These are phyloP conservation scores for Boletus mariae DNA, from an alignment of 1,284 basidiomycete genomes.

Conservation along the genomic window DNA sequence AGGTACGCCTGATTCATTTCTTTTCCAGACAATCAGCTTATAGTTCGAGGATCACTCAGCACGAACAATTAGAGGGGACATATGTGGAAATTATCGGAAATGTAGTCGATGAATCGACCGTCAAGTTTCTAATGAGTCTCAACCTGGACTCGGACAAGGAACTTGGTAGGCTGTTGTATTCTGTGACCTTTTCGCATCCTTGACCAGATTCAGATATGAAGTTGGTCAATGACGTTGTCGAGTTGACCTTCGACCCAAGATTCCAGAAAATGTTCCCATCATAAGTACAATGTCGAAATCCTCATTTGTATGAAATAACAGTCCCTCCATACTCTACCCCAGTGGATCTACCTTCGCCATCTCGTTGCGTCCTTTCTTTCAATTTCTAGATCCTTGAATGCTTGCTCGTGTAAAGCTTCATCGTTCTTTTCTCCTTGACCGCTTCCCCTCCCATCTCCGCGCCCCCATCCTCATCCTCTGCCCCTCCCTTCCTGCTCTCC, in stretches of 20 bases:
- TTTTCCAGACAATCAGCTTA: not conserved
- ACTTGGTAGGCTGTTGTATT: conserved; percentile 47
- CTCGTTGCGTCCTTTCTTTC: conserved; percentile 71
- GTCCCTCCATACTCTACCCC: conserved; percentile 2
- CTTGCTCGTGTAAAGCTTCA: conserved; percentile 44
- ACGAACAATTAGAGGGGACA: conserved; percentile 46
- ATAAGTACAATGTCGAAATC: not conserved
- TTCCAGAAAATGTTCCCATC: conserved; percentile 52
- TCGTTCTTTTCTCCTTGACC: conserved; percentile 30
- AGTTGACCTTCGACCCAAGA: conserved; percentile 59
- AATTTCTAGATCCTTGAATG: conserved; percentile 69
- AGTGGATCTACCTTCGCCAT: conserved; percentile 54
- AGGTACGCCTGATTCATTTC: conserved; percentile 37
- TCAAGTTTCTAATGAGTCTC: conserved; percentile 62
- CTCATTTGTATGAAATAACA: not conserved
- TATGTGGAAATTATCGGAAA: conserved; percentile 77
- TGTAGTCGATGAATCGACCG: conserved; percentile 54
- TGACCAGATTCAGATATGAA: conserved; percentile 51
- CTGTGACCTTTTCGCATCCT: not conserved
- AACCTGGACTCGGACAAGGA: conserved; percentile 54
- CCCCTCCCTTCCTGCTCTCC: conserved; percentile 11
- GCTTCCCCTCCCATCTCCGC: conserved; percentile 37
- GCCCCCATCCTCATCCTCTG: conserved; percentile 18
- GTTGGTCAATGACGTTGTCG: conserved; percentile 61
- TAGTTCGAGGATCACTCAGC: conserved; percentile 34